A percentile compares a stretch with the other conserved stretches of the same genome.
Conservation (phyloP, 192 early-diverging fungal species). For the Pilobolus umbonatus region DNA sequence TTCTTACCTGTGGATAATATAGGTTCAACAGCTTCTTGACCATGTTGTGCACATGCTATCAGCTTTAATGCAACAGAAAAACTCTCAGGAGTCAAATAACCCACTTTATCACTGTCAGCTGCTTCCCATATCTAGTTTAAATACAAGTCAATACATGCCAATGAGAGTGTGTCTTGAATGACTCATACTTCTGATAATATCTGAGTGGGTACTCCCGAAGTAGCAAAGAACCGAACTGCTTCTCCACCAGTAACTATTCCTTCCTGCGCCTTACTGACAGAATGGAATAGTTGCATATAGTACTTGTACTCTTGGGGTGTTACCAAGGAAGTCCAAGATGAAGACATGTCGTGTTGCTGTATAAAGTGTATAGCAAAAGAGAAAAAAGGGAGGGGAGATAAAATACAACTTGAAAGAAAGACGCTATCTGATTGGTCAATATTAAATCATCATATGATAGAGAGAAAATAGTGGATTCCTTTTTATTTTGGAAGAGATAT, state of each 20-base stretch:
- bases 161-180: not conserved
- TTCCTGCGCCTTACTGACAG: conserved; percentile 54
- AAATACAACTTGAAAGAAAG: not conserved
- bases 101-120: conserved; percentile 73
- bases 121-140: conserved; percentile 69
- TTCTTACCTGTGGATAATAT: conserved; percentile 17
- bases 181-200: conserved; percentile 53
- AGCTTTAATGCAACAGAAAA: conserved; percentile 83
- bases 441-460: no score
- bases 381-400: not conserved
- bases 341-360: conserved; percentile 1
- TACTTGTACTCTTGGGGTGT: conserved; percentile 55
- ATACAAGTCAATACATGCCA: not conserved
- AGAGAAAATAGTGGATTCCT: no score
- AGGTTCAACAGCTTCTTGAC: conserved; percentile 13
- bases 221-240: conserved; percentile 71
- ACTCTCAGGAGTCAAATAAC: conserved; percentile 62
- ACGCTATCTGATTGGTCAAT: no score
- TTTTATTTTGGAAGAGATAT: no score
- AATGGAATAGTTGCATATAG: conserved; percentile 57
- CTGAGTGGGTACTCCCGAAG: conserved; percentile 58
- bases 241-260: conserved; percentile 64
- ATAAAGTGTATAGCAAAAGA: not conserved
- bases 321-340: conserved; percentile 34
- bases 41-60: conserved; percentile 47